Conservation (phyloP, 306 rosid species). For the Psophocarpus tetragonolobus region DNA sequence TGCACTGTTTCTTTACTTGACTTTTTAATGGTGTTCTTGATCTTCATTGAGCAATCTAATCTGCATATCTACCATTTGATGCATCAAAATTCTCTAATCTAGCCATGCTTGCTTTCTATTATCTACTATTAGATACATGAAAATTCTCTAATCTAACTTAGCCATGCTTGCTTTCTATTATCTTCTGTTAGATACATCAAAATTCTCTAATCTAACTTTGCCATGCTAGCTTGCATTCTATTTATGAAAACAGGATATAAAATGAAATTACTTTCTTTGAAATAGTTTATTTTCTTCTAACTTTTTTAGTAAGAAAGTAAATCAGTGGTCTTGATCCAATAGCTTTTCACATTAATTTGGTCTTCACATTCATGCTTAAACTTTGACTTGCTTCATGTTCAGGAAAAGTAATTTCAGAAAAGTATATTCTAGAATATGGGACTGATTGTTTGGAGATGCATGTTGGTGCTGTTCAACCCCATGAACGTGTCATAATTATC, state of each 20-base stretch:
- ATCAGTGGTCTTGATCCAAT: neutral
- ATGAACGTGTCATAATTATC: slow-evolving; percentile 1
- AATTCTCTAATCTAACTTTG: too few species aligned
- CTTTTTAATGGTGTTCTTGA: neutral
- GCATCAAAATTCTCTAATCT: neutral
- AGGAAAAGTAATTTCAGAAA: slow-evolving; percentile 11
- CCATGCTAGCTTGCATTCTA: too few species aligned
- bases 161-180: too few species aligned
- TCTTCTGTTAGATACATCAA: neutral
- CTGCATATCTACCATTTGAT: neutral
- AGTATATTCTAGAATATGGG: slow-evolving; percentile 18
- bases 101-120: too few species aligned
- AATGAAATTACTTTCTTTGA: neutral
- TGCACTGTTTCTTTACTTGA: neutral
- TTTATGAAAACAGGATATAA: neutral
- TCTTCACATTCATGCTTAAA: neutral
- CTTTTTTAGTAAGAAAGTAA: neutral
- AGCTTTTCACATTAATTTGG: neutral
- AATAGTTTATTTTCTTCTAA: neutral
- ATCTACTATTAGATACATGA: neutral
- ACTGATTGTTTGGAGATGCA: slow-evolving; percentile 18
- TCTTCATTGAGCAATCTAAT: slow-evolving; percentile 4
- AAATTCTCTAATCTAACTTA: neutral
- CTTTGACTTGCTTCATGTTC: neutral
- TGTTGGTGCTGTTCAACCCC: neutral